These are phyloP conservation scores for Coniella vitis DNA, from an alignment of 2,329 filamentous ascomycete species.

Conservation along the genomic window DNA sequence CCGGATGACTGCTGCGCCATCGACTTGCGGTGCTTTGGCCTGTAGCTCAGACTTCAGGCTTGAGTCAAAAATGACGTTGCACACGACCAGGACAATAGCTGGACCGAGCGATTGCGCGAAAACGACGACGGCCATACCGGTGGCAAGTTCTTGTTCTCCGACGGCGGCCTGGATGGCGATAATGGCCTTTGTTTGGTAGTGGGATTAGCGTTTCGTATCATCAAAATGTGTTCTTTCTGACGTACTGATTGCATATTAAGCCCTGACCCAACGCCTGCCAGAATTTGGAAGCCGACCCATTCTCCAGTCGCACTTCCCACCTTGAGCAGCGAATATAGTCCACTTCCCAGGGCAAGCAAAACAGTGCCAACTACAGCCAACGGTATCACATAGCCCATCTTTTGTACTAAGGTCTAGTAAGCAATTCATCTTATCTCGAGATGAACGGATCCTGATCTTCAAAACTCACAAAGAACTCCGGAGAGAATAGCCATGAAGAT, in stretches of 20 bases:
- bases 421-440: too few species aligned
- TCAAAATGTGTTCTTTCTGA: too few species aligned
- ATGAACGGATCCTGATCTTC: neutral
- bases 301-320: slow-evolving; percentile 12
- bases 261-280: slow-evolving; percentile 22
- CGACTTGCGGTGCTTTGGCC: slow-evolving; percentile 14
- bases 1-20: slow-evolving; percentile 27
- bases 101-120: slow-evolving; percentile 10
- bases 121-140: slow-evolving; percentile 8
- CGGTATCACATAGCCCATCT: neutral
- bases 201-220: too few species aligned
- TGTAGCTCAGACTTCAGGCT: neutral
- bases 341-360: neutral
- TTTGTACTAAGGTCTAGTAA: too few species aligned
- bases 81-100: slow-evolving; percentile 9
- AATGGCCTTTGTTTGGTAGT: neutral
- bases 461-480: slow-evolving; percentile 18
- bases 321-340: slow-evolving; percentile 18
- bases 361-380: neutral
- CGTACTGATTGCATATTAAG: slow-evolving; percentile 19
- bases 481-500: neutral
- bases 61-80: slow-evolving; percentile 25
- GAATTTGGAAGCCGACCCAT: slow-evolving; percentile 21
- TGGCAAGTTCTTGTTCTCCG: slow-evolving; percentile 5
- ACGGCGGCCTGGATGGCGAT: slow-evolving; percentile 10